A percentile compares a stretch with the other conserved stretches of the same genome.
phyloP scores from a whole-genome alignment of 2,329 filamentous ascomycete species.

The Colletotrichum filicis region DNA sequence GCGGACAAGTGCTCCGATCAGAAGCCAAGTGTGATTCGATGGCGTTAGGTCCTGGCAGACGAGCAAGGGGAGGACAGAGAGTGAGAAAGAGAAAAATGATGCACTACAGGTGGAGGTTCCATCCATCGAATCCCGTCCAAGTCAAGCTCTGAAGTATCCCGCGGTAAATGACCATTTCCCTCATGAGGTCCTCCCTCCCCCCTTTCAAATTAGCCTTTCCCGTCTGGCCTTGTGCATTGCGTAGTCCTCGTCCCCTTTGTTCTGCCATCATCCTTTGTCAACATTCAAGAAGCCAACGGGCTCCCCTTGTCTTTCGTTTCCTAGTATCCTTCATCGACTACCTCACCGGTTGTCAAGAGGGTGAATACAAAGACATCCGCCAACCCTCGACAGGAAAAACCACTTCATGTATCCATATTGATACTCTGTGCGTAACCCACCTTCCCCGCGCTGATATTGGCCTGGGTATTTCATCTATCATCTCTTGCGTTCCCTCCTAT shows the following conservation, averaged over 20 bases:
- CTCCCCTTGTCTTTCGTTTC: slow-evolving; percentile 9
- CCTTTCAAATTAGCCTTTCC: slow-evolving; percentile 22
- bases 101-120: slow-evolving; percentile 3
- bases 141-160: slow-evolving; percentile 1
- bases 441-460: not conserved
- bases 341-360: not conserved
- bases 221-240: slow-evolving; percentile 4
- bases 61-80: not conserved
- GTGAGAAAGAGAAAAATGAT: not conserved
- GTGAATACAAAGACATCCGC: slow-evolving; percentile 11
- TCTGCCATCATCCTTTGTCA: slow-evolving; percentile 15
- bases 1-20: slow-evolving; percentile 17
- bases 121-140: slow-evolving; percentile 2
- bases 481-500: not conserved
- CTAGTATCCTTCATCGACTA: not conserved
- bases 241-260: slow-evolving; percentile 3
- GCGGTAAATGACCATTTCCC: not conserved
- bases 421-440: not conserved
- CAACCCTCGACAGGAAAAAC: not conserved
- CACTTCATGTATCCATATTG: not conserved
- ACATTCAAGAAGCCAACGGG: slow-evolving; percentile 13
- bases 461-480: not conserved
- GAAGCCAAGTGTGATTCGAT: slow-evolving; percentile 23
- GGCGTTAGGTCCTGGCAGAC: slow-evolving; percentile 19
- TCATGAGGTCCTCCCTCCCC: not conserved